Evolutionary conservation across 352 stramenopile species (phyloP).

Genomic region (Globisporangium rhizosaccharum): DNA sequence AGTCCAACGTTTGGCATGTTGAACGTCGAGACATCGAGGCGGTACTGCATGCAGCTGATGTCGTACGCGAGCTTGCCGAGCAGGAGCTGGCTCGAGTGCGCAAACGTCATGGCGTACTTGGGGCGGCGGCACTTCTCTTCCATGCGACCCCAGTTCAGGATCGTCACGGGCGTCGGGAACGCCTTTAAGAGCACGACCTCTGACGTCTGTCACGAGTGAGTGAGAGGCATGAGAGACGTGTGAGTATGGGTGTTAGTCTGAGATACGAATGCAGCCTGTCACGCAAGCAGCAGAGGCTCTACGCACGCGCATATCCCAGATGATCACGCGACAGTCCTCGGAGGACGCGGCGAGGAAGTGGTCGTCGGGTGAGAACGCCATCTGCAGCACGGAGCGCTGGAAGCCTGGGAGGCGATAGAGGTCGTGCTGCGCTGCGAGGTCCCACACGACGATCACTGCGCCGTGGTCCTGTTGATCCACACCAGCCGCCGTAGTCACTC

Average conservation of each 20-base stretch:
- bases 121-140: constrained; percentile 63
- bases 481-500: background rate
- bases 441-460: constrained; percentile 42
- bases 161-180: constrained; percentile 55
- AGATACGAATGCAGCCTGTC: no score
- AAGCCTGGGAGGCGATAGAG: constrained; percentile 58
- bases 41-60: constrained; percentile 75
- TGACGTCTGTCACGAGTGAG: constrained; percentile 30
- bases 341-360: constrained; percentile 67
- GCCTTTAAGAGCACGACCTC: constrained; percentile 63
- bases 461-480: constrained; percentile 21
- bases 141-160: constrained; percentile 63
- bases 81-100: constrained; percentile 61
- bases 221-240: background rate
- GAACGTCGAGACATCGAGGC: constrained; percentile 57
- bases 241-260: no score
- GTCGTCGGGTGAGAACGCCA: constrained; percentile 73
- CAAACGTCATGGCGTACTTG: constrained; percentile 65
- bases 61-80: constrained; percentile 63
- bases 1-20: constrained; percentile 71
- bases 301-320: constrained; percentile 72
- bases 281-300: background rate
- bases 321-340: constrained; percentile 56
- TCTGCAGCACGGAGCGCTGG: constrained; percentile 51
- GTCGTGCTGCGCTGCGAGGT: constrained; percentile 32